Base-by-base conservation (phyloP, 805 yeast genomes). In the Sungouiella thailandica region DNA sequence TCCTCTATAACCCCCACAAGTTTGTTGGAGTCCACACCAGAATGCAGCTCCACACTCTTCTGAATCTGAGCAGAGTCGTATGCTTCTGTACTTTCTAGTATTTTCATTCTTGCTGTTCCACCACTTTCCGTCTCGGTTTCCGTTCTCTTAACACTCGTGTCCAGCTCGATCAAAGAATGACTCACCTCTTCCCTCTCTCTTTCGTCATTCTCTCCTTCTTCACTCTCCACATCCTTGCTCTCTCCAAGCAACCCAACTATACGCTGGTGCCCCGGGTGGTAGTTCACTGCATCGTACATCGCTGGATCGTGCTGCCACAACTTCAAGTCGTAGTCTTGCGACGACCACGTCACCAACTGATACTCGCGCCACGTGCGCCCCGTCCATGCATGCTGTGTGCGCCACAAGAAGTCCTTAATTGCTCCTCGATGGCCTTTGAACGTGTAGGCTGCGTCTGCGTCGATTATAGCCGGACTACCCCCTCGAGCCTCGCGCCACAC, bases 271-370 rank as follows among this genome's bases (percentile, higher is more conserved):
- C 49, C 41, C 5, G 70, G 71, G 34, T 63, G 58, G 35, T 65
- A 65, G 36, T 61, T 63, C 17, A 63, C 68, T 27, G 41, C 43
- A 23, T 47, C 51, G 43, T 62, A 62, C 13, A 66, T 39, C n/a
- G 55, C 52, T n/a, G 59, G 61, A 31, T 57, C 62, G 33, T 50
- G 57, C 0, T 87, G 83, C 97, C 97, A 90, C 30, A 89, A 59
- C 40, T 89, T 68, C 38, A 93, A 62, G 52, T 86, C 95, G 45
- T 80, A 76, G 53, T 93, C 97, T 40, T 52, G 62, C 32, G 84
- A 79, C 1, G 95, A 81, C 97, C 97, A 90, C 0, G 97, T 86
- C 1, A 93, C 90, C 31, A 93, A 57, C 55, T 93, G 97, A 52
- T 76, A 93, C 39, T 89, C 96, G 35, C 90, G 67, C 60, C 85